Evolutionary conservation across 306 rosid genomes (phyloP).

Genomic region (Cucurbita moschata): DNA sequence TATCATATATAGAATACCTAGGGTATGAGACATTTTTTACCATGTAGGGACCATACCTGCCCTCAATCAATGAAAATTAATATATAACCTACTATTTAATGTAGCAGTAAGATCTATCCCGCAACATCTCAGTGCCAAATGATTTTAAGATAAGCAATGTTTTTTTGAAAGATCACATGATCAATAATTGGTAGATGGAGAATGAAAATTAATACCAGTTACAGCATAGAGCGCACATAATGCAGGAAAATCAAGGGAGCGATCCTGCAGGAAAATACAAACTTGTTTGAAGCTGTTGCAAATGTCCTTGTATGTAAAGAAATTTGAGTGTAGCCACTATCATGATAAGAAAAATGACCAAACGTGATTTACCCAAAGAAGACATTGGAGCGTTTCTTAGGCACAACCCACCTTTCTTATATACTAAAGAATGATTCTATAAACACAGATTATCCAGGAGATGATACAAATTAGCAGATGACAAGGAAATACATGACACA

Average conservation of each 20-base stretch:
- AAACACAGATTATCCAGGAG: neutral
- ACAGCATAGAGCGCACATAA: constrained; percentile 68
- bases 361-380: neutral
- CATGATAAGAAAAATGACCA: neutral
- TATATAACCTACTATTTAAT: neutral
- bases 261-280: constrained; percentile 43
- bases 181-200: neutral
- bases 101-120: neutral
- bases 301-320: neutral
- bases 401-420: neutral
- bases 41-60: neutral
- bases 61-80: neutral
- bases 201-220: constrained; percentile 43
- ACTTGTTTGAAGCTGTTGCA: constrained; percentile 3
- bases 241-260: constrained; percentile 60
- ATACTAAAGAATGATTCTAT: neutral
- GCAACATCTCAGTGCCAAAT: neutral
- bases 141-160: neutral
- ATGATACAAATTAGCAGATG: neutral
- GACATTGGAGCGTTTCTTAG: neutral
- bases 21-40: neutral
- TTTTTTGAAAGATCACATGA: neutral
- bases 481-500: neutral
- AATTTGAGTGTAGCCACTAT: neutral
- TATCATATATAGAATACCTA: neutral